Evolutionary conservation across 2,329 filamentous ascomycete genomes (phyloP).

Genomic region (Alternaria ventricosa): DNA sequence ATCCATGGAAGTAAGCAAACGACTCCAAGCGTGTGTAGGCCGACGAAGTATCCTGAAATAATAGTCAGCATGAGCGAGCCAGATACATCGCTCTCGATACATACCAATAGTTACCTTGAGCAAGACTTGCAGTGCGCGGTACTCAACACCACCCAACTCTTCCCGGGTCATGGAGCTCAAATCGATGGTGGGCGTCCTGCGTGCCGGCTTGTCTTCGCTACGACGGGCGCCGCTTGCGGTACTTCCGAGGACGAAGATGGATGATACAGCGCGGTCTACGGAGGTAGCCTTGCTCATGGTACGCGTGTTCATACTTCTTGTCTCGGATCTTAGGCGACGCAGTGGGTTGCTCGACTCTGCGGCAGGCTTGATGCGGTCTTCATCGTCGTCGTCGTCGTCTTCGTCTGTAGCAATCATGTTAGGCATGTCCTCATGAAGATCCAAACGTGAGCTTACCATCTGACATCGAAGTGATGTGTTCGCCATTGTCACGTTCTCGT

Average conservation of each 20-base stretch:
- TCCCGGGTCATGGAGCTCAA: slow-evolving; percentile 61
- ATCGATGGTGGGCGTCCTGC: slow-evolving; percentile 54
- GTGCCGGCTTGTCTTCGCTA: slow-evolving; percentile 15
- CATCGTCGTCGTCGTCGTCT: slow-evolving; percentile 7
- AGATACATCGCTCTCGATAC: not conserved
- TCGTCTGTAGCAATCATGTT: not conserved
- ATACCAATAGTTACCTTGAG: slow-evolving; percentile 80
- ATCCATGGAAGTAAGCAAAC: slow-evolving; percentile 84
- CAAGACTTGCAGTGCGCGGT: slow-evolving; percentile 86
- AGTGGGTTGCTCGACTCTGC: slow-evolving; percentile 1
- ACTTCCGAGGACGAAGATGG: slow-evolving; percentile 49
- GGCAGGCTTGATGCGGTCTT: slow-evolving; percentile 12
- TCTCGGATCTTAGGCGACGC: slow-evolving; percentile 14
- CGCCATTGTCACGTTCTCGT: slow-evolving; percentile 8
- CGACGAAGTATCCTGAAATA: slow-evolving; percentile 67
- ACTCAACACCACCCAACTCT: slow-evolving; percentile 95
- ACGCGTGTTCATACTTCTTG: slow-evolving; percentile 23
- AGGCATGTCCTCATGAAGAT: not conserved
- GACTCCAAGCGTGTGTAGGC: slow-evolving; percentile 79
- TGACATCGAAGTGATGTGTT: not conserved
- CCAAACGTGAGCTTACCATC: not conserved
- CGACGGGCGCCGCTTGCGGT: slow-evolving; percentile 68
- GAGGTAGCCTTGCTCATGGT: slow-evolving; percentile 43
- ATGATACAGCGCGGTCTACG: slow-evolving; percentile 50
- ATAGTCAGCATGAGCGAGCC: slow-evolving; percentile 36